These are phyloP conservation scores for Komagataella ulmi DNA, from an alignment of 805 yeast genomes.

Conservation along the genomic window DNA sequence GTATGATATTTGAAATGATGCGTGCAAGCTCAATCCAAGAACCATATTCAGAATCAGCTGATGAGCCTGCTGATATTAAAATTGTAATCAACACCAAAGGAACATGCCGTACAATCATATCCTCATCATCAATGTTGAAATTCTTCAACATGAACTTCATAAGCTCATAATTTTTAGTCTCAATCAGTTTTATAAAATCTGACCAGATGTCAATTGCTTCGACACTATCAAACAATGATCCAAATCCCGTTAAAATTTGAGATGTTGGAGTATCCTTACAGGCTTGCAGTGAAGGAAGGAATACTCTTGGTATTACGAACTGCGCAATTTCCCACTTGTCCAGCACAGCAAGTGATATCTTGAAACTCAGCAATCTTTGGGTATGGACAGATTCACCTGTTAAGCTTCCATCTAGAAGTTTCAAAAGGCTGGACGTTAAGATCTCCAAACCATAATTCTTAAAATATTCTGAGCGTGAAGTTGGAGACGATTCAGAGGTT, in stretches of 20 bases:
- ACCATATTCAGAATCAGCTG: conserved; percentile 5
- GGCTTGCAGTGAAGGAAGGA: conserved; percentile 49
- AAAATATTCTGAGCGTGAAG: conserved; percentile 42
- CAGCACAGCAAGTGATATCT: conserved; percentile 60
- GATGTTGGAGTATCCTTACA: conserved; percentile 23
- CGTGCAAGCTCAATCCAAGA: conserved; percentile 28
- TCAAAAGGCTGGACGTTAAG: conserved; percentile 39
- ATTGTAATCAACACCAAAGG: conserved; percentile 53
- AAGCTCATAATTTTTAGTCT: conserved; percentile 27
- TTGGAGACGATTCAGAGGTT: conserved; percentile 1
- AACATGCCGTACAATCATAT: conserved; percentile 61
- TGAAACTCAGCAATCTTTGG: conserved; percentile 37
- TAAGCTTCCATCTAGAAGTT: conserved; percentile 23
- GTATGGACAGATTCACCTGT: conserved; percentile 10
- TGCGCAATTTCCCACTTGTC: conserved; percentile 94
- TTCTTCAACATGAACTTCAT: conserved; percentile 45
- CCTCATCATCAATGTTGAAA: conserved; percentile 79
- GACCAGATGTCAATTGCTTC: conserved; percentile 76
- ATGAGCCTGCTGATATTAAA: conserved; percentile 13
- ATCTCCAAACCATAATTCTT: conserved; percentile 35
- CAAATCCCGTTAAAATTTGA: conserved; percentile 44
- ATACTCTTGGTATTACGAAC: conserved; percentile 51
- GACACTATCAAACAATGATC: conserved; percentile 70
- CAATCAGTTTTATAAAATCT: conserved; percentile 32
- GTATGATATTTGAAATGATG: conserved; percentile 37